Base-by-base conservation (phyloP, 225 moss, liverwort and hornwort species). In the Bryoerythrophyllum caledonicum region DNA sequence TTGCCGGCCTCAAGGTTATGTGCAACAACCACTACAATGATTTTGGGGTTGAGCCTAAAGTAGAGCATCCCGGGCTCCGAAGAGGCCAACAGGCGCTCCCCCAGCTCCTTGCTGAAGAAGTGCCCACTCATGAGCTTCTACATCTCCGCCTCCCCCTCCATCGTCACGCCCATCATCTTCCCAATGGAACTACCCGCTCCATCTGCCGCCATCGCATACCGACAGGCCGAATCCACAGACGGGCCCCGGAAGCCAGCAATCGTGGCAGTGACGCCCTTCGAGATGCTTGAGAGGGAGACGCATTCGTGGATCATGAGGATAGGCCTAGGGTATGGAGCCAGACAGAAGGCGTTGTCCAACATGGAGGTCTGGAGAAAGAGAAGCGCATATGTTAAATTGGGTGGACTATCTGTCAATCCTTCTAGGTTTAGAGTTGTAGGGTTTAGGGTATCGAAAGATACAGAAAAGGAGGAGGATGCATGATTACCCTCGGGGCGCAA, bases 51-150 rank as follows among this genome's bases (percentile, higher is more conserved):
- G 89, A 95, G 93, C 40, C 95, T 89, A 65, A 99, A 99, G 81
- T 99, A 99, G 19, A 99, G 79, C 97, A 99, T 95, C 46, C 90
- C 94, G 6, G 94, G 93, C 53, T 88, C 90, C 67, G 85, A 75
- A 66, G 82, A 56, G 72, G 56, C 71, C 81, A 85, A 70, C 34
- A 99, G 89, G 40, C 78, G 80, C 44, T 82, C 78, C 38, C 97
- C 94, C 55, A 93, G 86, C 53, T 86, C 84, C 82, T 84, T 87
- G 78, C 91, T 91, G 55, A 82, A 37, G 78, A 99, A 99, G 74
- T 99, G 94, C 32, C 93, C 83, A 79, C 89, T 99, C 52, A 99
- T 80, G 28, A 91, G 88, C 26, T 86, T 85, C 64, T 99, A 93
- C 61, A 95, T 60, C 8, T 89, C 88, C 70, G 84, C 84, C 57